A percentile compares a stretch with the other conserved stretches of the same genome.
Conservation (phyloP, 176 grass and related monocot genomes). For the Calamus simplicifolius region DNA sequence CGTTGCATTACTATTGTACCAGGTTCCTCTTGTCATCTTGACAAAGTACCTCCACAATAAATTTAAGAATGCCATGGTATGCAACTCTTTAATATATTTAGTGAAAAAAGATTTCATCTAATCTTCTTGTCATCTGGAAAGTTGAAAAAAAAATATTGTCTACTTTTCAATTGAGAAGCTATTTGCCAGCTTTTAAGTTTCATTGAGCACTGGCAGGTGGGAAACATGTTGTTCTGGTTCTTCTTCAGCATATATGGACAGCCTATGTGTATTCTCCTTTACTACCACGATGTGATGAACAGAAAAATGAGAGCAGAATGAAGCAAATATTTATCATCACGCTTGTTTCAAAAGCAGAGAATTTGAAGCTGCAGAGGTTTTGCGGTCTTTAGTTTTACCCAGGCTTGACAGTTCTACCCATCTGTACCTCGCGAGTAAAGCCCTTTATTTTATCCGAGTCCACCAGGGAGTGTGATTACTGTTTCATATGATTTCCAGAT, state of each 20-base stretch:
- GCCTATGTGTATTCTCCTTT: conserved; percentile 83
- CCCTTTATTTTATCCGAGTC: too few species aligned
- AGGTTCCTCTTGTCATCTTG: conserved; percentile 82
- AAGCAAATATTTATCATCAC: background rate
- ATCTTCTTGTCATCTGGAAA: too few species aligned
- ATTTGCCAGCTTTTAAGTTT: background rate
- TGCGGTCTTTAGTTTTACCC: too few species aligned
- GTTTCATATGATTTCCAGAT: too few species aligned
- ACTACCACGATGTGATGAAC: conserved; percentile 98
- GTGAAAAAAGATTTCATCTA: too few species aligned
- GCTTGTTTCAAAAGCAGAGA: too few species aligned
- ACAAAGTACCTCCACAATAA: conserved; percentile 83
- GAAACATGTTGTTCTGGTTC: conserved; percentile 99
- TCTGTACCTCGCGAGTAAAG: too few species aligned
- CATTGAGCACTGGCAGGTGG: conserved; percentile 36
- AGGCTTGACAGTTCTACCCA: too few species aligned
- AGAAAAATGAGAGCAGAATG: conserved; percentile 43
- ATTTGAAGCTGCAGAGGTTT: too few species aligned
- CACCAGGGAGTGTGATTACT: too few species aligned
- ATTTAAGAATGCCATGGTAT: conserved; percentile 77
- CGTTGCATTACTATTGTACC: background rate
- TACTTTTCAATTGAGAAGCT: background rate
- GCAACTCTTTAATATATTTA: background rate
- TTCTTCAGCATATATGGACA: conserved; percentile 97
- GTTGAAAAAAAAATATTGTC: too few species aligned